Base-by-base conservation (phyloP, 148 eudicot genomes). In the Arbutus unedo region DNA sequence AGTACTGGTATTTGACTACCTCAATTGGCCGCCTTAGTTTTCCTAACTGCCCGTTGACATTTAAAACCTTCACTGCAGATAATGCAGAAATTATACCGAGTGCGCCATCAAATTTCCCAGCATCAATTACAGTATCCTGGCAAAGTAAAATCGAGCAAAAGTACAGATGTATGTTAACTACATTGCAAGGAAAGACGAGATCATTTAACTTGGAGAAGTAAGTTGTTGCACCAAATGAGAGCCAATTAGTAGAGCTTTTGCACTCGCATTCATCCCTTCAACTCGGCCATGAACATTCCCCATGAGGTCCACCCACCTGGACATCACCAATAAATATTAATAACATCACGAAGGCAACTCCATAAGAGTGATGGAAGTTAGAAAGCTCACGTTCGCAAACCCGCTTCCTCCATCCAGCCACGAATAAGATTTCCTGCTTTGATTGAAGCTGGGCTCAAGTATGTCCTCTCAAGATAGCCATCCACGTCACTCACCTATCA, bases 111-210 rank as follows among this genome's bases (percentile, higher is more conserved):
- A 90, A 96, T 59, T 84, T 91, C 81, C 99, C 99, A 85, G 99
- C 99, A 86, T 96, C 99, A 74, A 96, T 91, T 74, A 96, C 99
- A 48, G 99, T 96, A 84, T 96, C 98, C 99, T 96, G 85, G 84
- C 78, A 15, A 7, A 82, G 11, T 68, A 31, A 57, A 68, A 71
- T 45, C 53, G 70, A 75, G 70, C 55, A 50, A 74, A 47, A 71
- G 68, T 64, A 70, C 31, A 13, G 53, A 53, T 67, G 51, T 81
- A 75, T 74, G 57, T 14, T 14, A 81, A 31, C 5, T 41, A 8
- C 6, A 18, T 1, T 18, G 21, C 49, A 53, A 51, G n/a, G 53
- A 64, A 82, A 14, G 56, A 43, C 19, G 9, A 56, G 19, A 74
- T 47, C 18, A 67, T 72, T 44, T 54, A 55, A 44, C 8, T 25